phyloP scores from a whole-genome alignment of 306 rosid genomes.

The Cyamopsis tetragonoloba region DNA sequence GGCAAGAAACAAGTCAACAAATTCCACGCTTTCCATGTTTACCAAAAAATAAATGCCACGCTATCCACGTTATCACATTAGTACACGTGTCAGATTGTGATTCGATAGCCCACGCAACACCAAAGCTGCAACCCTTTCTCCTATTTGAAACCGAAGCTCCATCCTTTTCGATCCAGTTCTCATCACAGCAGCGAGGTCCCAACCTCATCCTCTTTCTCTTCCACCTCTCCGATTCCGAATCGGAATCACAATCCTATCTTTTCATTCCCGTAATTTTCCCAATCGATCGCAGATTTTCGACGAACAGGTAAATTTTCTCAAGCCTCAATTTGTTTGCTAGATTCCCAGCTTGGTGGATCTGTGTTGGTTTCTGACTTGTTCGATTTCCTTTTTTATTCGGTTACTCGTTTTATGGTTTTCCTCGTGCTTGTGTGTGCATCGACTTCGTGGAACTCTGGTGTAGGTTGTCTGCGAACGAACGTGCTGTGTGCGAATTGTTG shows the following conservation, averaged over 20 bases:
- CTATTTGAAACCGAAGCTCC: background rate
- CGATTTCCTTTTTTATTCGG: background rate
- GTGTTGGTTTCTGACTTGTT: background rate
- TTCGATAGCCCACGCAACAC: slow-evolving; percentile 5
- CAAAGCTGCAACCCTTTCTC: background rate
- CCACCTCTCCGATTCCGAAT: background rate
- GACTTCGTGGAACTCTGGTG: background rate
- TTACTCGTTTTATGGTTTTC: background rate
- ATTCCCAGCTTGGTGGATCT: background rate
- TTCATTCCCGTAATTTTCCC: background rate
- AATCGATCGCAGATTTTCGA: background rate
- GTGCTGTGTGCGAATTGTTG: background rate
- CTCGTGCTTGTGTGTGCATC: background rate
- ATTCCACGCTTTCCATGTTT: background rate
- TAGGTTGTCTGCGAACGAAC: background rate
- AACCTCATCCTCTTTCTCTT: background rate
- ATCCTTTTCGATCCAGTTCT: background rate
- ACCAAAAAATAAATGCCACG: background rate
- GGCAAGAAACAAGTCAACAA: background rate
- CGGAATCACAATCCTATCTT: background rate
- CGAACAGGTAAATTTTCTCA: slow-evolving; percentile 16
- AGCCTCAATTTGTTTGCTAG: background rate
- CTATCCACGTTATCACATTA: background rate
- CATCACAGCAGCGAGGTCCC: background rate
- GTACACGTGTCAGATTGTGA: background rate